These are phyloP conservation scores for Apiospora pterosperma DNA, from an alignment of 2,329 filamentous ascomycete species.

Conservation along the genomic window DNA sequence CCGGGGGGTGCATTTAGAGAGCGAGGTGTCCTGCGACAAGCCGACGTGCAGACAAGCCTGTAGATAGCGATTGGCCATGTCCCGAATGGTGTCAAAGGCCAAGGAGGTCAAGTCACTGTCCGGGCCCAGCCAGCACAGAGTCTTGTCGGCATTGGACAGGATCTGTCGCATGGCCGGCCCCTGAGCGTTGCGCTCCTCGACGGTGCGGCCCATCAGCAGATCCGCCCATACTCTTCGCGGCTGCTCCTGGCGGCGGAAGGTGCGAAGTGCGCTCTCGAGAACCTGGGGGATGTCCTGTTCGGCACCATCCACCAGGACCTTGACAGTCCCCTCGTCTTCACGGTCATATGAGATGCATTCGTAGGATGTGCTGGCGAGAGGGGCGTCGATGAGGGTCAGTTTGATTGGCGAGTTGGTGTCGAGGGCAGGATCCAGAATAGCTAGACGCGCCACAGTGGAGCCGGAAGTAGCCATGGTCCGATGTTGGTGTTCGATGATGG, in stretches of 20 bases:
- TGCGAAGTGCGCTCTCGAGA: constrained; percentile 16
- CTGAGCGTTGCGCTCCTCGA: constrained; percentile 16
- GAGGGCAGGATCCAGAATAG: constrained; percentile 12
- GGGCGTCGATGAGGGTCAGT: constrained; percentile 14
- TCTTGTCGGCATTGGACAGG: constrained; percentile 17
- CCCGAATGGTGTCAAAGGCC: constrained; percentile 15
- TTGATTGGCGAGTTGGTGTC: constrained; percentile 14
- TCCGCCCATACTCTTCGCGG: constrained; percentile 19
- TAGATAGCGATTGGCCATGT: constrained; percentile 14
- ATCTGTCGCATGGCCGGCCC: constrained; percentile 11
- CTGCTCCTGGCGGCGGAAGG: constrained; percentile 17
- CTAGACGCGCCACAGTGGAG: constrained; percentile 9
- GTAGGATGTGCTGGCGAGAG: constrained; percentile 15
- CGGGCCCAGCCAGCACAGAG: constrained; percentile 20
- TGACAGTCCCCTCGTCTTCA: neutral
- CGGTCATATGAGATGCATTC: constrained; percentile 22
- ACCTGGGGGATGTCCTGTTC: constrained; percentile 12
- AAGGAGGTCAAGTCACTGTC: constrained; percentile 10
- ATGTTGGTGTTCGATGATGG: neutral
- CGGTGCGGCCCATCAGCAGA: constrained; percentile 14
- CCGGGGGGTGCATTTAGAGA: constrained; percentile 6
- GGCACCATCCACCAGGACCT: constrained; percentile 13
- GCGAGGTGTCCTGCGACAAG: constrained; percentile 7
- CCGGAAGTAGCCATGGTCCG: neutral
- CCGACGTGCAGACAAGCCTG: constrained; percentile 11